Percentiles rank a stretch among this genome's conserved stretches.
Evolutionary conservation across 2,329 filamentous ascomycete species (phyloP).

Genomic region (Plectosphaerella cucumerina): DNA sequence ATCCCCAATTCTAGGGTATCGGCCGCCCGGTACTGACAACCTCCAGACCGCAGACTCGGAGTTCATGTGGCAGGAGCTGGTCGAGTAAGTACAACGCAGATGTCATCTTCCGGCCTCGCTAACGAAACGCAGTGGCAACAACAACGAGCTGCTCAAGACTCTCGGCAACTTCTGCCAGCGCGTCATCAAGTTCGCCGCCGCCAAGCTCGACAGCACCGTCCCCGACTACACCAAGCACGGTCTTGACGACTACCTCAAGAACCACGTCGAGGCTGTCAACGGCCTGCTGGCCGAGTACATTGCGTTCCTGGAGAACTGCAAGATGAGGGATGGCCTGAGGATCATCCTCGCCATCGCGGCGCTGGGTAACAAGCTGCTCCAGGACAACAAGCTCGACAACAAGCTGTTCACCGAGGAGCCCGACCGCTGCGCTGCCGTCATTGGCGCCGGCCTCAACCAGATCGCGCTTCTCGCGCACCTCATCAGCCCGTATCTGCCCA

Average conservation of each 20-base stretch:
- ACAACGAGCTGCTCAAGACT: conserved; percentile 79
- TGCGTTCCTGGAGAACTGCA: conserved; percentile 64
- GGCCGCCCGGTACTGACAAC: not conserved
- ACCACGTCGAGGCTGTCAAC: conserved; percentile 61
- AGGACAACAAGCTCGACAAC: conserved; percentile 52
- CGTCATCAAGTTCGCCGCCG: conserved; percentile 67
- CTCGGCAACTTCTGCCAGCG: conserved; percentile 73
- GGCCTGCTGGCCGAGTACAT: conserved; percentile 63
- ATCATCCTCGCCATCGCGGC: conserved; percentile 65
- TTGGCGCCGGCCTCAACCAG: conserved; percentile 79
- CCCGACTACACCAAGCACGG: conserved; percentile 57
- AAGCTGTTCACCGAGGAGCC: conserved; percentile 50
- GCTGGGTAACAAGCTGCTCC: conserved; percentile 44
- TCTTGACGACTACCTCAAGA: conserved; percentile 45
- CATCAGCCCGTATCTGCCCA: conserved; percentile 80
- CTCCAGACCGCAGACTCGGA: conserved; percentile 68
- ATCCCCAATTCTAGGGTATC: not conserved
- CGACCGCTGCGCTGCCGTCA: conserved; percentile 50
- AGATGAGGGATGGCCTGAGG: conserved; percentile 62
- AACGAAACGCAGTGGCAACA: conserved; percentile 53
- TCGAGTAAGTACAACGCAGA: conserved; percentile 47
- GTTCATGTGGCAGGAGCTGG: conserved; percentile 84
- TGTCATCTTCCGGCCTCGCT: not conserved
- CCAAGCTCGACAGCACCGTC: conserved; percentile 68
- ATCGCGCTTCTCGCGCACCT: conserved; percentile 77